Conservation (phyloP, 2,329 filamentous ascomycete genomes). For the Chlorencoelia australis region DNA sequence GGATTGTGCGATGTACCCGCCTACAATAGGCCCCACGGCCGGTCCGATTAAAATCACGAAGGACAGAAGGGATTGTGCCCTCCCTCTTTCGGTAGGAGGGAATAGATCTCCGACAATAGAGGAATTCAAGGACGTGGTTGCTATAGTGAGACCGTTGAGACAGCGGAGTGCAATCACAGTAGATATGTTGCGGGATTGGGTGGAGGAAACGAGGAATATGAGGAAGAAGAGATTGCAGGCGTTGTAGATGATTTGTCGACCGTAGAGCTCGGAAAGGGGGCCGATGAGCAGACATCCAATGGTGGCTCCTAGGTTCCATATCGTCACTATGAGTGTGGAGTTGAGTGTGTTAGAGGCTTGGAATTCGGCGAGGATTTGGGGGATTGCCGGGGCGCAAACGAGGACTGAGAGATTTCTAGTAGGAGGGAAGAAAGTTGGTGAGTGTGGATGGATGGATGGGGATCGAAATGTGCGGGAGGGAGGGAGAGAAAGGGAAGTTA, state of each 20-base stretch:
- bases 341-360: background rate
- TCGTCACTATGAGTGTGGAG: background rate
- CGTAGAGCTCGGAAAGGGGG: conserved; percentile 51
- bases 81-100: background rate
- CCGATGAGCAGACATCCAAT: conserved; percentile 47
- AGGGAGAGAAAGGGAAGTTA: background rate
- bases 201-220: conserved; percentile 44
- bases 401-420: conserved; percentile 1
- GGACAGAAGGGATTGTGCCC: background rate
- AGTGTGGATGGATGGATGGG: background rate
- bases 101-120: conserved; percentile 1
- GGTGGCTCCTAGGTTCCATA: conserved; percentile 31
- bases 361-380: conserved; percentile 1
- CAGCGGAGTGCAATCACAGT: conserved; percentile 50
- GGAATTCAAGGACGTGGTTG: background rate
- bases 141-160: conserved; percentile 40
- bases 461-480: background rate
- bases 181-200: conserved; percentile 37
- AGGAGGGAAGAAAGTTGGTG: background rate
- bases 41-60: conserved; percentile 49
- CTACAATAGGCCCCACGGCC: conserved; percentile 33
- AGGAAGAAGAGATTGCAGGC: conserved; percentile 43
- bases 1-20: conserved; percentile 33
- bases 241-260: conserved; percentile 49
- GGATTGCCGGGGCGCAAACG: conserved; percentile 1